Conservation (phyloP, 2,329 filamentous ascomycete species). For the Pseudocercospora fijiensis region DNA sequence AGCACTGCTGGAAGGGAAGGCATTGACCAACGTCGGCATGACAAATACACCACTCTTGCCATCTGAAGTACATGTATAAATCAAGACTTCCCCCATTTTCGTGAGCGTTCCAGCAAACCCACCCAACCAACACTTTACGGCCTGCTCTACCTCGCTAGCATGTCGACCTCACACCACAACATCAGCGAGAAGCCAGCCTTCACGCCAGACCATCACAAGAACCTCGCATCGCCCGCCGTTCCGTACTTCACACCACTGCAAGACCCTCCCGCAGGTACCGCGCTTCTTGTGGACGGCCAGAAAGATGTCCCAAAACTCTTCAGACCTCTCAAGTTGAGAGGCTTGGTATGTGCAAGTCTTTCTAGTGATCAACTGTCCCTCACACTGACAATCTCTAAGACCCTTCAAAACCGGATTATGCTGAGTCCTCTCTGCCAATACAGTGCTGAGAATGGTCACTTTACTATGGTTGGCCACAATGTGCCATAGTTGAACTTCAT, state of each 20-base stretch:
- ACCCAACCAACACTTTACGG: neutral
- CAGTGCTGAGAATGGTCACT: constrained; percentile 66
- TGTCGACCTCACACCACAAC: constrained; percentile 36
- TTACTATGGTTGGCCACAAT: constrained; percentile 55
- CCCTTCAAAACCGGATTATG: constrained; percentile 53
- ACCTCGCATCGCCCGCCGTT: constrained; percentile 46
- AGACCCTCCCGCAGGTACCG: constrained; percentile 49
- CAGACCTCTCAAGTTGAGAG: constrained; percentile 57
- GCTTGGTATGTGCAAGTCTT: constrained; percentile 37
- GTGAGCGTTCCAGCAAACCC: neutral
- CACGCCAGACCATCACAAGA: constrained; percentile 35
- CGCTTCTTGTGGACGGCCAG: constrained; percentile 47
- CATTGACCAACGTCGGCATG: neutral
- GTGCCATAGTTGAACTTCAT: neutral
- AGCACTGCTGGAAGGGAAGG: constrained; percentile 1
- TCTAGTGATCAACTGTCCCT: neutral
- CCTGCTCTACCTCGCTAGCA: constrained; percentile 5
- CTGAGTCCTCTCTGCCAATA: constrained; percentile 67
- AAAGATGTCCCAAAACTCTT: constrained; percentile 59
- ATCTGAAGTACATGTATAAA: constrained; percentile 7
- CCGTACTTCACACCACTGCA: constrained; percentile 52
- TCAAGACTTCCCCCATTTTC: neutral
- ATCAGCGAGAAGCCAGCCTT: constrained; percentile 20
- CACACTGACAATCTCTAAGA: constrained; percentile 7
- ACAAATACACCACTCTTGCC: neutral